phyloP scores from a whole-genome alignment of 495 filamentous ascomycete genomes.

The Recurvomyces mirabilis region DNA sequence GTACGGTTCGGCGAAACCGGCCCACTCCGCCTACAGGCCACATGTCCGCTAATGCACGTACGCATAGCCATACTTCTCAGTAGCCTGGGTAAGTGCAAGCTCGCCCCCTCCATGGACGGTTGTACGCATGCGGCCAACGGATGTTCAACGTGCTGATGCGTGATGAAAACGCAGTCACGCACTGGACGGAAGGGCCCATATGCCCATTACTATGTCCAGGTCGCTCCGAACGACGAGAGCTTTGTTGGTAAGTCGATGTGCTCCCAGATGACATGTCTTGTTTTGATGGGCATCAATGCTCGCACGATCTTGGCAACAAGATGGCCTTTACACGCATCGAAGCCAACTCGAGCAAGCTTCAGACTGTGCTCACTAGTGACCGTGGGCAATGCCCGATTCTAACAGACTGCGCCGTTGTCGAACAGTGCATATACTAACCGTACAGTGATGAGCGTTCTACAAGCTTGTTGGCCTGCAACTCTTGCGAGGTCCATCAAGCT shows the following conservation, averaged over 20 bases:
- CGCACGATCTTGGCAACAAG: background rate
- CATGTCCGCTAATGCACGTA: constrained; percentile 5
- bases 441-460: too few species aligned
- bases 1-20: constrained; percentile 30
- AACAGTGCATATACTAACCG: too few species aligned
- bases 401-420: too few species aligned
- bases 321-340: too few species aligned
- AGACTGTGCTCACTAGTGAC: too few species aligned
- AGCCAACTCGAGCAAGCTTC: too few species aligned
- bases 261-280: background rate
- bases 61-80: constrained; percentile 11
- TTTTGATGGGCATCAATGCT: background rate
- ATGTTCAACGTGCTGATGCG: constrained; percentile 6
- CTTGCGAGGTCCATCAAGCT: too few species aligned
- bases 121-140: background rate
- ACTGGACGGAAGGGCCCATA: constrained; percentile 80
- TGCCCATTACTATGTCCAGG: constrained; percentile 68
- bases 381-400: too few species aligned
- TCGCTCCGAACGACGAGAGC: constrained; percentile 43
- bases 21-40: background rate
- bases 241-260: constrained; percentile 46
- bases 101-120: too few species aligned
- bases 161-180: constrained; percentile 44
- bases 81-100: constrained; percentile 53
- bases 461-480: too few species aligned